Percentiles rank a stretch among this genome's conserved stretches.
Evolutionary conservation across 495 filamentous ascomycete genomes (phyloP).

Genomic region (Pyrenopolyporus hunteri): DNA sequence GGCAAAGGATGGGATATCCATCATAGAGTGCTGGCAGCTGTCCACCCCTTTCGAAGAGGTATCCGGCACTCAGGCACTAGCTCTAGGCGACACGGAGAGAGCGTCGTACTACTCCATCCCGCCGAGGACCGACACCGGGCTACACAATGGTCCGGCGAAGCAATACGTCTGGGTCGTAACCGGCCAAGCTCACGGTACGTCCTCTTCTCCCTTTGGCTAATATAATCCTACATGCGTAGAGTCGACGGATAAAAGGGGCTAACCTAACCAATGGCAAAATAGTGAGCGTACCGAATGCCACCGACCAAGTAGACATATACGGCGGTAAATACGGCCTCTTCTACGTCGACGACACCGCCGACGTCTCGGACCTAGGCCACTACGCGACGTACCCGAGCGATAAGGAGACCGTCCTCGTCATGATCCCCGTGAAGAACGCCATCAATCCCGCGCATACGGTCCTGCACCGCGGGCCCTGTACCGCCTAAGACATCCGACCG

Average conservation of each 20-base stretch:
- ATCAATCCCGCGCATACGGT: slow-evolving; percentile 52
- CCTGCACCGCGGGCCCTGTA: slow-evolving; percentile 35
- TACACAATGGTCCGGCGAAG: slow-evolving; percentile 56
- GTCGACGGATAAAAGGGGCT: no score
- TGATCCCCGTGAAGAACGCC: slow-evolving; percentile 48
- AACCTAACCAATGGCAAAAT: slow-evolving; percentile 4
- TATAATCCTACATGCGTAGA: no score
- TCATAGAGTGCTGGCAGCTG: slow-evolving; percentile 62
- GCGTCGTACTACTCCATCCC: slow-evolving; percentile 52
- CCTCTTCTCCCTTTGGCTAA: background rate
- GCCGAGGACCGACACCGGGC: slow-evolving; percentile 51
- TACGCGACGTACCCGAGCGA: slow-evolving; percentile 51
- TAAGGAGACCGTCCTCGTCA: slow-evolving; percentile 46
- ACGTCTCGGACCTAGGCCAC: slow-evolving; percentile 56
- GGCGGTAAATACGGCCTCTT: slow-evolving; percentile 58
- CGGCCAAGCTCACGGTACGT: slow-evolving; percentile 38
- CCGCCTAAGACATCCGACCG: no score
- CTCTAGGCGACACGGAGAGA: slow-evolving; percentile 47
- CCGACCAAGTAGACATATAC: slow-evolving; percentile 45
- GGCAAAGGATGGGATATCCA: slow-evolving; percentile 44
- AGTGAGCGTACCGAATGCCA: slow-evolving; percentile 56
- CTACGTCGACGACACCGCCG: slow-evolving; percentile 55
- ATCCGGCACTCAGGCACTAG: slow-evolving; percentile 48
- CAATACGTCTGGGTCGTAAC: slow-evolving; percentile 60
- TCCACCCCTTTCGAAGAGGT: slow-evolving; percentile 44